Percentiles rank a stretch among this genome's conserved stretches.
phyloP scores from a whole-genome alignment of 495 filamentous ascomycete species.

The Penicillium goetzii region DNA sequence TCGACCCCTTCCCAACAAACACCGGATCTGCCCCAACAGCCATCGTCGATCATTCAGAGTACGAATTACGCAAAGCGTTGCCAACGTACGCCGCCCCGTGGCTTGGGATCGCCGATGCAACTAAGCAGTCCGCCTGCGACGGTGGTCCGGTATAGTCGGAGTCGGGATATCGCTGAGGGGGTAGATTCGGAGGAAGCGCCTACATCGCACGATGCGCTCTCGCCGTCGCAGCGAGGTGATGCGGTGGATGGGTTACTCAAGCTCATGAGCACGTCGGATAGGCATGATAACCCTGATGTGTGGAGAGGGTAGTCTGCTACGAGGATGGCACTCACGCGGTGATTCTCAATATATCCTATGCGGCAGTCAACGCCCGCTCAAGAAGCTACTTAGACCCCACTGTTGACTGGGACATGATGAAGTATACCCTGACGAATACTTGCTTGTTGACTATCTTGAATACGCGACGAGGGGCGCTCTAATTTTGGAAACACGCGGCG shows the following conservation, averaged over 20 bases:
- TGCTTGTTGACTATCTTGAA: conserved; percentile 10
- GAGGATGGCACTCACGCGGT: not conserved
- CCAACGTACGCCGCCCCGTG: conserved; percentile 29
- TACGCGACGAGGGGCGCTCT: too few relatives aligned
- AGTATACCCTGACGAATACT: conserved; percentile 17
- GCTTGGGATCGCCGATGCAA: conserved; percentile 41
- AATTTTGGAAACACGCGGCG: conserved; percentile 23
- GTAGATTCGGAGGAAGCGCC: conserved; percentile 18
- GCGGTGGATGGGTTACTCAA: conserved; percentile 49
- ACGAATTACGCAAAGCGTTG: conserved; percentile 31
- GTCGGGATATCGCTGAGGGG: conserved; percentile 16
- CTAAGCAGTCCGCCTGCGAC: conserved; percentile 44
- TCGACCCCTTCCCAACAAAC: conserved; percentile 28
- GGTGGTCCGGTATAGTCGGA: conserved; percentile 25
- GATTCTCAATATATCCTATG: not conserved
- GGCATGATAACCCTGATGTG: conserved; percentile 23
- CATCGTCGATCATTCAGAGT: conserved; percentile 20
- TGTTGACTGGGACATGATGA: conserved; percentile 6
- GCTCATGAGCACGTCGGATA: conserved; percentile 43
- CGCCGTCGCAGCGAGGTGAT: conserved; percentile 44
- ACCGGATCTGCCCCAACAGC: conserved; percentile 28
- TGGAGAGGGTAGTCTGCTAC: conserved; percentile 23
- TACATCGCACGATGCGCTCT: conserved; percentile 16
- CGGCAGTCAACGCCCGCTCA: not conserved
- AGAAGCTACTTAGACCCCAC: not conserved